phyloP scores from a whole-genome alignment of 306 rosid species.

The Trifolium dubium region DNA sequence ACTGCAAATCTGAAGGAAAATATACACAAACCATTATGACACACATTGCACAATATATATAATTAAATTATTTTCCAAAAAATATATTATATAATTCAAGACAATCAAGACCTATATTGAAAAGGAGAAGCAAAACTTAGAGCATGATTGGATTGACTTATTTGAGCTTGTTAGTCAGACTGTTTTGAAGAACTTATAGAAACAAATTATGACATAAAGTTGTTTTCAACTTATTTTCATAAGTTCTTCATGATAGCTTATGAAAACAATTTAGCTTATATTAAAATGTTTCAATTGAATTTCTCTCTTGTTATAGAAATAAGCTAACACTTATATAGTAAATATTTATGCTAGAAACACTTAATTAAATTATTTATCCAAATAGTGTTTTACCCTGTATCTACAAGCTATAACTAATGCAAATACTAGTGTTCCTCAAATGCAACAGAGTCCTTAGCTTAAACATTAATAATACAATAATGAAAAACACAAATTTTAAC shows the following conservation, averaged over 20 bases:
- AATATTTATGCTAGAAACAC: not conserved
- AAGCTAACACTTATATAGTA: not conserved
- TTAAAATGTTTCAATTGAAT: not conserved
- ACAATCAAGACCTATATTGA: conserved; percentile 17
- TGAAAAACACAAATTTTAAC: no score
- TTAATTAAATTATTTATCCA: not conserved
- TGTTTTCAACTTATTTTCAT: not conserved
- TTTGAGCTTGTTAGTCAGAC: not conserved
- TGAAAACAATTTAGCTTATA: not conserved
- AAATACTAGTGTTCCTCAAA: not conserved
- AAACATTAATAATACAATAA: no score
- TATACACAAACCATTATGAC: conserved; percentile 8
- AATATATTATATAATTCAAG: no score
- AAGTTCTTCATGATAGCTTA: not conserved
- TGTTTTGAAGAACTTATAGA: not conserved
- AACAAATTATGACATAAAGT: not conserved
- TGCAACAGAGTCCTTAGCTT: no score
- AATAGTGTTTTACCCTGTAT: no score
- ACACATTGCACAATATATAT: conserved; percentile 20
- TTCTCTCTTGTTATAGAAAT: not conserved
- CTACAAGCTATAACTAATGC: not conserved
- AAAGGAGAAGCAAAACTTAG: conserved; percentile 18
- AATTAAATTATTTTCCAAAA: not conserved
- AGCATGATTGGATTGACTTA: not conserved
- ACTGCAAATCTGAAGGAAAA: conserved; percentile 59